phyloP scores from a whole-genome alignment of 257 asterid species.

The Eustoma russellianum region DNA sequence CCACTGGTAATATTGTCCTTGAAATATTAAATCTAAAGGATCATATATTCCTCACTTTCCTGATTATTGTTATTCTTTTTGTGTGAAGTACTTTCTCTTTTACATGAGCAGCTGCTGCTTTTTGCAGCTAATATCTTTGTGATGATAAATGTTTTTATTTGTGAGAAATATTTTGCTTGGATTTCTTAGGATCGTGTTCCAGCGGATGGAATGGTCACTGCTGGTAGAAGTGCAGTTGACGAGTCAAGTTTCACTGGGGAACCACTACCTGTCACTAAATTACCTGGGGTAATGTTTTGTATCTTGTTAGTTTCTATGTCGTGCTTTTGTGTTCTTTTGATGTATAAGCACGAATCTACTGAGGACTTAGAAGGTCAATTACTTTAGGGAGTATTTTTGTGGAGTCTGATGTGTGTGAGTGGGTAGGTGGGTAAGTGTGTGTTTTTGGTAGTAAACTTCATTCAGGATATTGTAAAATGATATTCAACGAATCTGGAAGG shows the following conservation, averaged over 20 bases:
- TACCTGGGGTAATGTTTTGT: constrained; percentile 81
- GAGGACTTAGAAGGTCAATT: too few species aligned
- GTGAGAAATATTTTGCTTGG: constrained; percentile 9
- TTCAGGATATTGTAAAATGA: too few species aligned
- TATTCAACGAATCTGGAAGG: too few species aligned
- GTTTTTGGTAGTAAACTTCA: too few species aligned
- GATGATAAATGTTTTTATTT: not conserved
- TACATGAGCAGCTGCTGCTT: constrained; percentile 2
- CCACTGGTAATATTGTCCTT: not conserved
- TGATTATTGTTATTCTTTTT: not conserved
- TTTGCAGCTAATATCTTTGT: not conserved
- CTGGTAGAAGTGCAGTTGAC: constrained; percentile 95
- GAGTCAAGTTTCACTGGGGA: constrained; percentile 99
- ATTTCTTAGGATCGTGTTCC: constrained; percentile 85
- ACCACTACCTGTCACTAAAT: constrained; percentile 87
- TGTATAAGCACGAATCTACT: not conserved
- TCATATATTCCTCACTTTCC: not conserved
- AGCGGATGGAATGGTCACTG: constrained; percentile 87
- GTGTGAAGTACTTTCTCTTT: not conserved
- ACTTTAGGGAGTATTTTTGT: too few species aligned
- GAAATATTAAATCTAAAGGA: not conserved
- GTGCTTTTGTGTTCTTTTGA: not conserved
- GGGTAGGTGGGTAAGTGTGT: too few species aligned
- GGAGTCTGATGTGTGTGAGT: too few species aligned
- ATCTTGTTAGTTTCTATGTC: not conserved